Base-by-base conservation (phyloP, 2,329 filamentous ascomycete genomes). In the Escovopsis sp. region DNA sequence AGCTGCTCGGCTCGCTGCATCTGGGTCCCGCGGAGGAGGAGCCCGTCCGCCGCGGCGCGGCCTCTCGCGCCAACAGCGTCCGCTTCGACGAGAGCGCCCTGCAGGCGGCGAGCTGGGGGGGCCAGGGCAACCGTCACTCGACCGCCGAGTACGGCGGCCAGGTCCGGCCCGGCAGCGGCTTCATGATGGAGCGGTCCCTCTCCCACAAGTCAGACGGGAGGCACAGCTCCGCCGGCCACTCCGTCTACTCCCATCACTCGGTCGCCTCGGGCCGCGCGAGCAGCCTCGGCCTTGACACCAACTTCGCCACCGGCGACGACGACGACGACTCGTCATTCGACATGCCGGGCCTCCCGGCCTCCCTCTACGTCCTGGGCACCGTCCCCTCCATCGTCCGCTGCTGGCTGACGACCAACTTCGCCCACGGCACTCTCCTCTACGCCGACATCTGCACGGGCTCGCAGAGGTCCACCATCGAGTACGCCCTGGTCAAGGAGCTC, bases 171-270 rank as follows among this genome's bases (percentile, higher is more conserved):
- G 73, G 76, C 17, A 92, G 85, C 54, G 79, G 84, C 26, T 66
- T 94, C 48, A 76, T 94, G 74, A 90, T 82, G 56, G 90, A 98
- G 58, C 76, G 90, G 13, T 83, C 86, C 1, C 70, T 85, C 13
- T 98, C 90, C 10, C 86, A 96, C 65, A 93, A 93, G 52, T 96
- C 90, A 1, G 88, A 98, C 53, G 90, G 90, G 26, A 72, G 88
- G 41, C 85, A 93, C 51, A 96, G 88, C 55, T 96, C 87, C 8
- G 77, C 85, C n/a, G 85, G 85, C 4, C 80, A 88, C 46, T 90
- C 78, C 7, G 72, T 78, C 14, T 76, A 80, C 43, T 68, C 65
- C 5, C 62, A 71, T 30, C 69, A 74, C 54, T 93, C 85, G 8
- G 72, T 76, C 38, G 73, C 76, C 12, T 85, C 81, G 30, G 82